phyloP scores from a whole-genome alignment of 345 rosid species.

The Salix purpurea region DNA sequence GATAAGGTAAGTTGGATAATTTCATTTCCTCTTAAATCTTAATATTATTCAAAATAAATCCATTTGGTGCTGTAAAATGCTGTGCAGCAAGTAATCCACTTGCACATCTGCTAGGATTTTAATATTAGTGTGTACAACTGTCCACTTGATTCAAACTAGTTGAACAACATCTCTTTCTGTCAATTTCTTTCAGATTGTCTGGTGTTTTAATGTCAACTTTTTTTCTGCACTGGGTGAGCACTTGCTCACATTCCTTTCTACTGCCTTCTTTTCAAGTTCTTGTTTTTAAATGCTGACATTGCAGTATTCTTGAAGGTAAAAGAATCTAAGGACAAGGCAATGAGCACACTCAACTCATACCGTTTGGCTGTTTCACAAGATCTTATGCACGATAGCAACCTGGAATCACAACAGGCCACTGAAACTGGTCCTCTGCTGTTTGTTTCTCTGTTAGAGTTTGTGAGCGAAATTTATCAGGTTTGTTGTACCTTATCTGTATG shows the following conservation, averaged over 20 bases:
- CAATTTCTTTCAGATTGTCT: no score
- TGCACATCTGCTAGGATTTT: neutral
- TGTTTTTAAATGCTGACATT: conserved; percentile 6
- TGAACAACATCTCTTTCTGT: no score
- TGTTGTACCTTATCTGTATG: conserved; percentile 9
- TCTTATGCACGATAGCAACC: conserved; percentile 41
- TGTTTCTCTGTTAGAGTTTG: conserved; percentile 85
- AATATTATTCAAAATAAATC: neutral
- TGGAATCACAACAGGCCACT: conserved; percentile 48
- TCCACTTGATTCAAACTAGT: neutral
- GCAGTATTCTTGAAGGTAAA: conserved; percentile 51
- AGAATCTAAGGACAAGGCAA: conserved; percentile 87
- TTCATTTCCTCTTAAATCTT: conserved; percentile 1
- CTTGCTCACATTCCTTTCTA: no score
- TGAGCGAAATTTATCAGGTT: conserved; percentile 91
- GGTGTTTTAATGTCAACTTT: no score
- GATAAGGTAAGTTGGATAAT: conserved; percentile 63
- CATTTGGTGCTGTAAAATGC: neutral
- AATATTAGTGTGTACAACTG: neutral
- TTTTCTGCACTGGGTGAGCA: no score
- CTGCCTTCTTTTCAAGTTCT: no score
- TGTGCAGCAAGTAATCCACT: neutral
- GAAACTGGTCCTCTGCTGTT: conserved; percentile 51
- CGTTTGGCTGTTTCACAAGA: conserved; percentile 49
- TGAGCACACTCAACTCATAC: conserved; percentile 63